phyloP scores from a whole-genome alignment of 768 basidiomycete genomes.

The Mycena belliarum region DNA sequence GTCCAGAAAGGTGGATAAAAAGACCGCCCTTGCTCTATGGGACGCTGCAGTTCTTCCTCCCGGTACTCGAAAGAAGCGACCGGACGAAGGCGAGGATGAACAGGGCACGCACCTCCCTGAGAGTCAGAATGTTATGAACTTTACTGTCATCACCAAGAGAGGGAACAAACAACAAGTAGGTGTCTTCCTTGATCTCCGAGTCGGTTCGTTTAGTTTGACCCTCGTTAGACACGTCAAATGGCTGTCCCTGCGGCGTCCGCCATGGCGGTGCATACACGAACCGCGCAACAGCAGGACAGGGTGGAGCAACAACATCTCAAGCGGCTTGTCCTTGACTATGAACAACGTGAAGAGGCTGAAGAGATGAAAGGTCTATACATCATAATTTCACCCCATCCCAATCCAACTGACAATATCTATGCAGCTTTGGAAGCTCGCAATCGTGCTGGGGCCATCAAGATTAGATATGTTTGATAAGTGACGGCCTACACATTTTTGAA shows the following conservation, averaged over 20 bases:
- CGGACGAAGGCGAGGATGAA: conserved; percentile 60
- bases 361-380: conserved; percentile 70
- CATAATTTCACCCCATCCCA: neutral
- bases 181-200: no score
- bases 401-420: neutral
- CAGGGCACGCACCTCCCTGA: conserved; percentile 36
- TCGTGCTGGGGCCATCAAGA: conserved; percentile 70
- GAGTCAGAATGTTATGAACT: conserved; percentile 70
- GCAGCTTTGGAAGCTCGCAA: conserved; percentile 70
- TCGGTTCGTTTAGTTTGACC: no score
- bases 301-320: conserved; percentile 98
- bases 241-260: conserved; percentile 87
- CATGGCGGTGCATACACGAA: conserved; percentile 86
- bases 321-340: conserved; percentile 89
- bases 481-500: no score
- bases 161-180: conserved; percentile 90
- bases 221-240: conserved; percentile 85
- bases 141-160: conserved; percentile 88
- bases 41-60: conserved; percentile 81
- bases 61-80: conserved; percentile 63
- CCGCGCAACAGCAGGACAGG: conserved; percentile 91
- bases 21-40: conserved; percentile 84
- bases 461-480: conserved; percentile 74
- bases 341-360: conserved; percentile 86
- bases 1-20: conserved; percentile 84